Evolutionary conservation across 305 asterid species (phyloP).

Genomic region (Solanum chacoense): DNA sequence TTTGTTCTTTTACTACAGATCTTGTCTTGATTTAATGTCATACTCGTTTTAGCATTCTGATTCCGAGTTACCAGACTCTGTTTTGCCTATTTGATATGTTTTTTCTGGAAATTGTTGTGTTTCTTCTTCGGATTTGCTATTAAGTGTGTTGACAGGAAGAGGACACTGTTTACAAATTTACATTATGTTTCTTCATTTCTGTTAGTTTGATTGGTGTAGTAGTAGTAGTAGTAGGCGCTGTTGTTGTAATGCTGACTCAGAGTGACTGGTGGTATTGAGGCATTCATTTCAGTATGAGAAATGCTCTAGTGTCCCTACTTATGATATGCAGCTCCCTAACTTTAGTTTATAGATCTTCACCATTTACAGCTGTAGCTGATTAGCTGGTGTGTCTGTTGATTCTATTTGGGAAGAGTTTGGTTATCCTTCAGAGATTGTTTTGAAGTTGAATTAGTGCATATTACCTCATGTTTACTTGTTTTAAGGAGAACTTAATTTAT

Average conservation of each 20-base stretch:
- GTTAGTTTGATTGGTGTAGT: not conserved
- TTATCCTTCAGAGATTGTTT: not conserved
- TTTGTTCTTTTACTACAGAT: constrained; percentile 21
- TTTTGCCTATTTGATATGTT: not conserved
- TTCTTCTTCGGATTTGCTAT: not conserved
- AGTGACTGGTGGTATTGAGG: not conserved
- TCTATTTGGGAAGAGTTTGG: not conserved
- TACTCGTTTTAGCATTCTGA: not conserved
- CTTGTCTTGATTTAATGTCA: constrained; percentile 21
- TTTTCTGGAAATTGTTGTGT: not conserved
- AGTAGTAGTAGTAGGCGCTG: not conserved
- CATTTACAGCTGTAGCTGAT: not conserved
- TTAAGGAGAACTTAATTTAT: not conserved
- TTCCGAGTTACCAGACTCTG: not conserved
- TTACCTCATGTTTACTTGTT: not conserved
- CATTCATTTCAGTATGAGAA: not conserved
- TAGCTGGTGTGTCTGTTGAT: not conserved
- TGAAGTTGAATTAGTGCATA: not conserved
- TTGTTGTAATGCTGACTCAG: not conserved
- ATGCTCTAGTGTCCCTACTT: not conserved
- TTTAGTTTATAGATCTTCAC: not conserved
- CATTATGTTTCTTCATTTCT: not conserved
- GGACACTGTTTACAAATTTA: not conserved
- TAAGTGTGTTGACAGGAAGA: not conserved
- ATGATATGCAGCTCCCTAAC: not conserved